These are phyloP conservation scores for Lepidium africanum DNA, from an alignment of 345 rosid genomes.

Conservation along the genomic window DNA sequence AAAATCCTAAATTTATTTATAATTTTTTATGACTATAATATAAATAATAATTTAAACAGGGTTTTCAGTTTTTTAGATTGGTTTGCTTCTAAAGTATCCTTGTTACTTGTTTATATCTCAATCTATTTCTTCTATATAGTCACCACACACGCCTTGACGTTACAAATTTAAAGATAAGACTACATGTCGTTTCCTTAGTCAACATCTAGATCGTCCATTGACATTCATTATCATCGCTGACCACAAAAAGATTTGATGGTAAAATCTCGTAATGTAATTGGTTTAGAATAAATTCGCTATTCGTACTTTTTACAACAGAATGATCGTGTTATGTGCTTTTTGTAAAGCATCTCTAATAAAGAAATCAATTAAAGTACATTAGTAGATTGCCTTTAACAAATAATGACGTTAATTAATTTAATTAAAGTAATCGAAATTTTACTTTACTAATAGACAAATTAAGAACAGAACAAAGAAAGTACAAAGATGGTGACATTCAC, in stretches of 20 bases:
- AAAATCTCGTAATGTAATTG: background rate
- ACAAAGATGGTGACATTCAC: constrained; percentile 16
- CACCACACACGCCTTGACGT: background rate
- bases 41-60: too few relatives aligned
- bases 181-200: background rate
- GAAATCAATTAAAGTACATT: background rate
- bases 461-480: constrained; percentile 8
- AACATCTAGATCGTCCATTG: background rate
- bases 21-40: too few relatives aligned
- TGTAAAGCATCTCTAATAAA: background rate
- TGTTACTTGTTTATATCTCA: background rate
- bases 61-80: too few relatives aligned
- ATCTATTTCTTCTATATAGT: background rate
- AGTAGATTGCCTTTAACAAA: background rate
- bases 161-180: background rate
- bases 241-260: background rate
- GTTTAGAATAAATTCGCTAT: background rate
- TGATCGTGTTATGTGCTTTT: background rate
- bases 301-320: background rate
- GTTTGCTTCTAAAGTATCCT: too few relatives aligned
- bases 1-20: background rate
- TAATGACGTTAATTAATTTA: background rate
- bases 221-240: background rate
- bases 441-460: background rate
- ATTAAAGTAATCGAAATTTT: background rate